These are phyloP conservation scores for Eucalyptus guilfoylei DNA, from an alignment of 345 rosid species.

Conservation along the genomic window DNA sequence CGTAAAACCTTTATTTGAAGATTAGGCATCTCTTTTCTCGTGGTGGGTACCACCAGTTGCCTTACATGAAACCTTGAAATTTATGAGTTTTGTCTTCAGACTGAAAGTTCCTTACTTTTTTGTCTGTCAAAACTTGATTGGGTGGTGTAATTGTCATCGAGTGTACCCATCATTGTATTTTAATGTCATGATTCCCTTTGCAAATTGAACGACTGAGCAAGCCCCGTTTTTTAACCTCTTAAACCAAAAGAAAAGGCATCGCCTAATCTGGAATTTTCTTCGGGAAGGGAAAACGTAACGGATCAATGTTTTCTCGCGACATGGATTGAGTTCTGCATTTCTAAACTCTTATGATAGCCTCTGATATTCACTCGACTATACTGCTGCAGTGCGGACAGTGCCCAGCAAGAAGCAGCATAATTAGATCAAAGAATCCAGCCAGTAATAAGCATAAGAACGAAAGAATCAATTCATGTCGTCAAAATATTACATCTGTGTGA, in stretches of 20 bases:
- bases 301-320: neutral
- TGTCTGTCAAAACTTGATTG: neutral
- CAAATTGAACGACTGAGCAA: neutral
- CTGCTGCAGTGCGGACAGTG: neutral
- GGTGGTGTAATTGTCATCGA: neutral
- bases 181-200: neutral
- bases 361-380: neutral
- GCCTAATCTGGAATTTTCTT: neutral
- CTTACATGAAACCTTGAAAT: neutral
- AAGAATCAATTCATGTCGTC: constrained; percentile 11
- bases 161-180: neutral
- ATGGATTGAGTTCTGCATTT: neutral
- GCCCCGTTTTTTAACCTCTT: neutral
- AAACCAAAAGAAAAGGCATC: neutral
- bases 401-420: neutral
- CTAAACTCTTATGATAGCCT: neutral
- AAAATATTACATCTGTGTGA: constrained; percentile 24
- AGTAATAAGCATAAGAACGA: neutral
- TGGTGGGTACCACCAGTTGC: neutral
- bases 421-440: neutral
- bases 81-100: neutral
- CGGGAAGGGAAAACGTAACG: neutral
- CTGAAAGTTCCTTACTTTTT: neutral
- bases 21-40: neutral
- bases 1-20: neutral